These are phyloP conservation scores for Magnusiomyces ingens DNA, from an alignment of 1,139 yeast genomes.

Conservation along the genomic window DNA sequence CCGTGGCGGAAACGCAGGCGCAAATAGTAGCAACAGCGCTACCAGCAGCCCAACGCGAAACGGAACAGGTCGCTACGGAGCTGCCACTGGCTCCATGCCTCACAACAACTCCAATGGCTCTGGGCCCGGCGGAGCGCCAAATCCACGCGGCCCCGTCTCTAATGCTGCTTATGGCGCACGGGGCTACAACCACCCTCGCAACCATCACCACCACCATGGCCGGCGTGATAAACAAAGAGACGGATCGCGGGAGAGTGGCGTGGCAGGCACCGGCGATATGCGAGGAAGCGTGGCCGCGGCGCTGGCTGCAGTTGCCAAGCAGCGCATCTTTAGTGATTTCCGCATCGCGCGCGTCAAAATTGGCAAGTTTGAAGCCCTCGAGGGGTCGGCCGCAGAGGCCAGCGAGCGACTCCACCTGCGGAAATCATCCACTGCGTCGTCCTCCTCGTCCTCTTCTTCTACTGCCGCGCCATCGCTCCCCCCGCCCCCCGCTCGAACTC, in stretches of 20 bases:
- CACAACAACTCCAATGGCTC: not conserved
- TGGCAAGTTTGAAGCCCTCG: slow-evolving; percentile 20
- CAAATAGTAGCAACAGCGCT: not conserved
- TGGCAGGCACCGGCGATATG: slow-evolving; percentile 31
- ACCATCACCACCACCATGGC: not conserved
- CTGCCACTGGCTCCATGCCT: not conserved
- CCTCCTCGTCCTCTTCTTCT: too few relatives aligned
- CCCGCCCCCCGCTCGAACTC: not conserved
- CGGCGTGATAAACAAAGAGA: not conserved
- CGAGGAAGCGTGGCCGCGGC: not conserved
- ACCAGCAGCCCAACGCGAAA: not conserved
- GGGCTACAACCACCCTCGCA: slow-evolving; percentile 1
- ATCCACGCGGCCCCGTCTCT: not conserved
- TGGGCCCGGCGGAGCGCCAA: not conserved
- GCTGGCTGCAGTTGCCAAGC: not conserved
- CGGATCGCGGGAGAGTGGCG: slow-evolving; percentile 76
- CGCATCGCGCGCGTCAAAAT: slow-evolving; percentile 20
- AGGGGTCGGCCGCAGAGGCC: slow-evolving; percentile 6
- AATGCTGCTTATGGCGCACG: not conserved
- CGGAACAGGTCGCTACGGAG: not conserved
- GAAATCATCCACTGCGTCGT: too few relatives aligned
- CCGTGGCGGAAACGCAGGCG: too few relatives aligned
- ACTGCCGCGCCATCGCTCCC: not conserved
- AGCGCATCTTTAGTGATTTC: slow-evolving; percentile 20
- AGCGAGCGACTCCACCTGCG: not conserved